A percentile compares a stretch with the other conserved stretches of the same genome.
Evolutionary conservation across 2,329 filamentous ascomycete genomes (phyloP).

Genomic region (Pseudogymnoascus sp.): DNA sequence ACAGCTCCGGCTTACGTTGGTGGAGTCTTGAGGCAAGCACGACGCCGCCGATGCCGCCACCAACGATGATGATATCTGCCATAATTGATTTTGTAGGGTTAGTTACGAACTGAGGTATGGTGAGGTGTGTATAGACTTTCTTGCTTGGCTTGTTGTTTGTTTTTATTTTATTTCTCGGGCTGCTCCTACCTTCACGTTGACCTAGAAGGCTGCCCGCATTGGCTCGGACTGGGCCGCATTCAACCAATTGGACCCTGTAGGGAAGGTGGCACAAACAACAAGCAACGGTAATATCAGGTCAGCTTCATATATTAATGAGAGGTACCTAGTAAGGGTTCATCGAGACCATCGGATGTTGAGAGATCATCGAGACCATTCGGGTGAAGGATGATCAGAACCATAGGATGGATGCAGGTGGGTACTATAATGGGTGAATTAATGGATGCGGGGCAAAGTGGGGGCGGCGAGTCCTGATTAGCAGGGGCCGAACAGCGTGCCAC

Average conservation of each 20-base stretch:
- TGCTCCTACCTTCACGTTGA: not conserved
- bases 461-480: not conserved
- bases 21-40: slow-evolving; percentile 34
- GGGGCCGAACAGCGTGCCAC: not conserved
- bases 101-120: not conserved
- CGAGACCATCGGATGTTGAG: not conserved
- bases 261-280: not conserved
- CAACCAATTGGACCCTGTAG: not conserved
- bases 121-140: not conserved
- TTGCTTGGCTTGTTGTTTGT: not conserved
- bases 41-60: slow-evolving; percentile 34
- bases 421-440: not conserved
- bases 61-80: slow-evolving; percentile 35
- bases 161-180: not conserved
- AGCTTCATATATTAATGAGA: not conserved
- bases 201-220: not conserved
- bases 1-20: slow-evolving; percentile 25
- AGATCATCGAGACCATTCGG: not conserved
- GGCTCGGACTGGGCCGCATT: not conserved
- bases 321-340: not conserved
- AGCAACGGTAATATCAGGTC: not conserved
- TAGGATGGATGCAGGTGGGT: not conserved
- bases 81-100: not conserved
- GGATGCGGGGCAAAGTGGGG: not conserved
- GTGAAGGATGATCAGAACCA: not conserved